Base-by-base conservation (phyloP, 805 yeast species). In the Candida xyloterini region DNA sequence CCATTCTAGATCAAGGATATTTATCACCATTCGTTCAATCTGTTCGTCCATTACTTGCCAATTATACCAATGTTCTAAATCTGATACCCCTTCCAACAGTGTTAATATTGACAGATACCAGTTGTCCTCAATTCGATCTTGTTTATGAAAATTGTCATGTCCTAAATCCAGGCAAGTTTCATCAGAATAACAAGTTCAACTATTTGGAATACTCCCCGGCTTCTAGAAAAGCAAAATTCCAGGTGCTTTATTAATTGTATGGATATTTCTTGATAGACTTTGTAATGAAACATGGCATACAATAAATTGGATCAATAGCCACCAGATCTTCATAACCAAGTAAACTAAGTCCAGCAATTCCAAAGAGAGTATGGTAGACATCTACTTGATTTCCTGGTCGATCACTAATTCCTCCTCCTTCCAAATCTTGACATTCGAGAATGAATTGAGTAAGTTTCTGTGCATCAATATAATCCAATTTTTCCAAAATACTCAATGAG, bases 321-420 rank as follows among this genome's bases (percentile, higher is more conserved):
- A 62, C 71, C 20, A 91, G 65, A 32, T 69, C 65, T 13, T 76
- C 78, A 41, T 64, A 76, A 2, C 84, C 84, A 62, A 90, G 69
- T 38, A 93, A 62, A 54, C 95, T 81, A 42, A 93, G 67, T 0
- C 96, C 99, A 0, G 96, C 83, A 15, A 91, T 65, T 0, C 96
- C 96, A 63, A 93, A 93, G 13, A 82, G 70, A 0, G 99, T 93
- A 58, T 93, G 99, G 57, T 79, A 93, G 0, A 93, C 93, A 58
- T 93, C 99, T 1, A 81, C 90, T 59, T 84, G 88, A 57, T 95
- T 89, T 31, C 81, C 96, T 8, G 88, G 85, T 16, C 99, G 68
- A 61, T 93, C 99, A 43, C 95, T 81, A 27, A 93, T 82, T 0
- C 99, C 99, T 23, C 99, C 99, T 10, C 66, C 68, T 7, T 74